These are phyloP conservation scores for Pestalotiopsis sp. DNA, from an alignment of 2,329 filamentous ascomycete species.

Conservation along the genomic window DNA sequence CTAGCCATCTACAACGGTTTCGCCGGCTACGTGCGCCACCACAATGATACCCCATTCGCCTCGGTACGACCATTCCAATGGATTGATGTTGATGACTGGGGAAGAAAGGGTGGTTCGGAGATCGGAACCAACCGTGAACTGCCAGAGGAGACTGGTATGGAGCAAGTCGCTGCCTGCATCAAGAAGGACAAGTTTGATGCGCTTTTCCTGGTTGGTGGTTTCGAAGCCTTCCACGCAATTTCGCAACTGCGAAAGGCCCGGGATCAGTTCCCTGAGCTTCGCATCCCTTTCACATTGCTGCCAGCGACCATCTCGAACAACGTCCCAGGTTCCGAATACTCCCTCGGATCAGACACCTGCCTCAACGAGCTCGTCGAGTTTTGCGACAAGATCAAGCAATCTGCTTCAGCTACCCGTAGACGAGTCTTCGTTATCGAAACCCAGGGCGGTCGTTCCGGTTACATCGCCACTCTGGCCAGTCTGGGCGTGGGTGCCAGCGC, in stretches of 20 bases:
- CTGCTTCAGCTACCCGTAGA: conserved; percentile 87
- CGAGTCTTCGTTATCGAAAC: conserved; percentile 98
- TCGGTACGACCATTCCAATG: conserved; percentile 86
- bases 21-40: conserved; percentile 88
- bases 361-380: conserved; percentile 93
- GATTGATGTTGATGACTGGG: conserved; percentile 95
- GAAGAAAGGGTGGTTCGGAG: conserved; percentile 94
- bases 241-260: conserved; percentile 84
- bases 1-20: conserved; percentile 97
- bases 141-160: conserved; percentile 82
- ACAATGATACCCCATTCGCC: conserved; percentile 78
- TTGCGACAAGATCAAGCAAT: conserved; percentile 97
- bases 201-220: conserved; percentile 90
- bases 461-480: conserved; percentile 88
- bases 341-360: conserved; percentile 93
- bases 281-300: conserved; percentile 88
- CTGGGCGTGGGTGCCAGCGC: conserved; percentile 90
- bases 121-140: conserved; percentile 97
- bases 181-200: conserved; percentile 87
- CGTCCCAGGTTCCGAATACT: conserved; percentile 96
- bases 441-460: conserved; percentile 91
- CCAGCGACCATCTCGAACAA: conserved; percentile 99
- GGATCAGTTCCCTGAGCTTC: conserved; percentile 78
- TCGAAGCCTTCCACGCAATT: conserved; percentile 93
- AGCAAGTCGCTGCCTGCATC: conserved; percentile 80